phyloP scores from a whole-genome alignment of 768 basidiomycete species.

The Suillus brevipes region DNA sequence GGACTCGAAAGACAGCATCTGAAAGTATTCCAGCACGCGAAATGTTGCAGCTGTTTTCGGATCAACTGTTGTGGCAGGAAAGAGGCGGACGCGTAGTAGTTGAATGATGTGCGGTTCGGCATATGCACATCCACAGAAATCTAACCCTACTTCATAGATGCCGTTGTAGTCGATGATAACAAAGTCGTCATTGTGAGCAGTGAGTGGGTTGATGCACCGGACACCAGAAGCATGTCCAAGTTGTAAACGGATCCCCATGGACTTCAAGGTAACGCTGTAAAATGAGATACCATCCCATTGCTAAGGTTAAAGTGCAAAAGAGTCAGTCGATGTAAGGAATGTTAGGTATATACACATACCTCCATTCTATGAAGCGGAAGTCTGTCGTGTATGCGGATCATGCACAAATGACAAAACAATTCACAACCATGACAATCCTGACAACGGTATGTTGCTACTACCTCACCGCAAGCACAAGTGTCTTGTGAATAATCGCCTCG shows the following conservation, averaged over 20 bases:
- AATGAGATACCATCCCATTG: slow-evolving; percentile 22
- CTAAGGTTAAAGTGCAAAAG: not conserved
- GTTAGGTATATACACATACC: not conserved
- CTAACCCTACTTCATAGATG: slow-evolving; percentile 19
- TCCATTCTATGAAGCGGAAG: not conserved
- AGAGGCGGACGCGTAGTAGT: slow-evolving; percentile 7
- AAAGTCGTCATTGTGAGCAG: slow-evolving; percentile 16
- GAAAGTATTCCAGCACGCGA: not conserved
- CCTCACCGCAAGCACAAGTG: not conserved
- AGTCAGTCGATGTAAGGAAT: not conserved
- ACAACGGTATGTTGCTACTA: not conserved
- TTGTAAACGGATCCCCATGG: slow-evolving; percentile 22
- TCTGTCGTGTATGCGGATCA: not conserved
- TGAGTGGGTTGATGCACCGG: slow-evolving; percentile 3
- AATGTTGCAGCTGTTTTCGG: not conserved
- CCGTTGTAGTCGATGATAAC: slow-evolving; percentile 24
- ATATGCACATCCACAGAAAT: slow-evolving; percentile 14
- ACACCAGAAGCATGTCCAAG: slow-evolving; percentile 21
- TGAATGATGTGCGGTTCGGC: slow-evolving; percentile 11
- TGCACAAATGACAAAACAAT: slow-evolving; percentile 3
- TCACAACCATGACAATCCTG: not conserved
- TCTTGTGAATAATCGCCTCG: not conserved
- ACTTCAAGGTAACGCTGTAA: slow-evolving; percentile 14
- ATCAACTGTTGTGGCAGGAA: not conserved
- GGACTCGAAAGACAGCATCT: not conserved